Evolutionary conservation across 768 basidiomycete species (phyloP).

Genomic region (Tulasnella sp.): DNA sequence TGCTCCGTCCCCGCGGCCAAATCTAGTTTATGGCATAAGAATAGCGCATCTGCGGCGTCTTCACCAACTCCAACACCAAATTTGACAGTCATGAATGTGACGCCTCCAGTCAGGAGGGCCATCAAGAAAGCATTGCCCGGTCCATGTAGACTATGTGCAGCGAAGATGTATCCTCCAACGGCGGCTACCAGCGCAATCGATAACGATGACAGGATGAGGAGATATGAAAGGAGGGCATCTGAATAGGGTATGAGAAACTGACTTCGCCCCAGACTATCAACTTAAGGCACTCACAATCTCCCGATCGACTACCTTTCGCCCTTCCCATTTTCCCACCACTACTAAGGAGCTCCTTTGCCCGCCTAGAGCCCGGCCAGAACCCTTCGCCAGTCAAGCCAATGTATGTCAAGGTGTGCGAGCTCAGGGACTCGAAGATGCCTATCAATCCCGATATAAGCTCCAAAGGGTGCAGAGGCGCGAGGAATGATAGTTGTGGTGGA

Average conservation of each 20-base stretch:
- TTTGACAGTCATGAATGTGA: constrained; percentile 70
- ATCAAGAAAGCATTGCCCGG: constrained; percentile 67
- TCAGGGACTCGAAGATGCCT: constrained; percentile 38
- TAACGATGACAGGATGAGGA: constrained; percentile 49
- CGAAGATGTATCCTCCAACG: constrained; percentile 73
- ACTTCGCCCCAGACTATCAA: background rate
- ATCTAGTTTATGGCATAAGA: constrained; percentile 59
- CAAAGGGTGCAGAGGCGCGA: constrained; percentile 23
- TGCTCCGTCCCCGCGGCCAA: constrained; percentile 42
- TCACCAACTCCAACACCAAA: constrained; percentile 75
- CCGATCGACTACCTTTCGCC: constrained; percentile 23
- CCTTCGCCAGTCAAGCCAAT: constrained; percentile 64
- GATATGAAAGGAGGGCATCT: constrained; percentile 63
- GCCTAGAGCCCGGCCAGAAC: constrained; percentile 49
- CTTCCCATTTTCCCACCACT: constrained; percentile 24
- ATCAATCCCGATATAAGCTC: constrained; percentile 29
- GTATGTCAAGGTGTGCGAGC: constrained; percentile 60
- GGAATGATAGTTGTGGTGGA: constrained; percentile 18
- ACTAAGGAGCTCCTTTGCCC: constrained; percentile 47
- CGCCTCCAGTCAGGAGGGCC: constrained; percentile 62
- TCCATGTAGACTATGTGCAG: constrained; percentile 65
- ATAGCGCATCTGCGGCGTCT: constrained; percentile 60
- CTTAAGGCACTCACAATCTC: constrained; percentile 28
- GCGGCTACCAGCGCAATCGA: constrained; percentile 76
- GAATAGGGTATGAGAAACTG: constrained; percentile 20